A percentile compares a stretch with the other conserved stretches of the same genome.
phyloP scores from a whole-genome alignment of 768 basidiomycete species.

The Thelephora ganbajun region DNA sequence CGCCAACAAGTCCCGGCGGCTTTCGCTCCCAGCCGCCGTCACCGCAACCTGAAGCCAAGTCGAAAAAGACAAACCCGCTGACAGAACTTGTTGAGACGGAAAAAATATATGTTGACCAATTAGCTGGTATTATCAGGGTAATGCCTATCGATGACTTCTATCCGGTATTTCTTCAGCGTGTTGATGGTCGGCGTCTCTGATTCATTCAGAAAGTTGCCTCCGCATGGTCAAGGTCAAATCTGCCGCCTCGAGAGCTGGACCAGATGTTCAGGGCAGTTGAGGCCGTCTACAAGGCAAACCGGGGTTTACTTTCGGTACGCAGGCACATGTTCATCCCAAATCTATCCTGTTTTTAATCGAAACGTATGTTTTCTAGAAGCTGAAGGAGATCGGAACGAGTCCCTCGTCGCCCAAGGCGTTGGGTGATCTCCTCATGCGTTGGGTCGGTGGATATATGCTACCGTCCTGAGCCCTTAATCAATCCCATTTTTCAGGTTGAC shows the following conservation, averaged over 20 bases:
- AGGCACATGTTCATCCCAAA: conserved; percentile 2
- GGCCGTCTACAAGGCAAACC: conserved; percentile 84
- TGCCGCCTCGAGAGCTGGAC: conserved; percentile 87
- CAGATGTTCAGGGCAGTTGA: conserved; percentile 91
- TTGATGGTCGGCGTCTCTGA: conserved; percentile 8
- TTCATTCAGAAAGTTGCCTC: conserved; percentile 77
- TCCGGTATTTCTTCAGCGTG: not conserved
- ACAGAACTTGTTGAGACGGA: conserved; percentile 91
- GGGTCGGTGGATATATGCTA: conserved; percentile 45
- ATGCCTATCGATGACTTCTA: conserved; percentile 16
- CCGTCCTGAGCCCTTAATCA: conserved; percentile 1
- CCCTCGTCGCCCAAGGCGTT: conserved; percentile 88
- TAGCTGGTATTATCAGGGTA: conserved; percentile 85
- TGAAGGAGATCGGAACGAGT: conserved; percentile 87
- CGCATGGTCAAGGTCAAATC: conserved; percentile 94
- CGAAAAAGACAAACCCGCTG: conserved; percentile 68
- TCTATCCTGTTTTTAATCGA: conserved; percentile 6
- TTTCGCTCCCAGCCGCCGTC: conserved; percentile 16
- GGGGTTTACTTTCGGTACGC: conserved; percentile 59
- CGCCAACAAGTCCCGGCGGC: conserved; percentile 8
- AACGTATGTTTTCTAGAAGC: conserved; percentile 39
- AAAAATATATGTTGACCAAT: conserved; percentile 78
- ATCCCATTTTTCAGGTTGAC: conserved; percentile 50
- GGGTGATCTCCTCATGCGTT: conserved; percentile 92
- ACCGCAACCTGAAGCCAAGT: conserved; percentile 26